Conservation (phyloP, 192 early-diverging fungal genomes). For the Gaertneriomyces sp. region DNA sequence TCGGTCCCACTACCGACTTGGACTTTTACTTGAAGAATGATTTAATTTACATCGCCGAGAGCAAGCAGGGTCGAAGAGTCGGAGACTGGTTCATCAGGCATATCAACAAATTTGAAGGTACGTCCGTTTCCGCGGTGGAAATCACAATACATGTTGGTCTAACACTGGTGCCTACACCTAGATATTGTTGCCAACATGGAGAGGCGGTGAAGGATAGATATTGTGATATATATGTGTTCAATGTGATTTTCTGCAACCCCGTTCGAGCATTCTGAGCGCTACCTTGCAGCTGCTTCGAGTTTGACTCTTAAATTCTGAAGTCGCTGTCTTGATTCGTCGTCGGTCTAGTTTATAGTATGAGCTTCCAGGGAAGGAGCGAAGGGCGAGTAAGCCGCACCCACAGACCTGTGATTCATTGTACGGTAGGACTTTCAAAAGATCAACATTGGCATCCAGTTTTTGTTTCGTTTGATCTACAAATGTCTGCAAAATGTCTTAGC, state of each 20-base stretch:
- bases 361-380: background rate
- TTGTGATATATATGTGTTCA: no score
- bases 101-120: conserved; percentile 84
- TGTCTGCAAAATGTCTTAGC: background rate
- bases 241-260: no score
- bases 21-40: conserved; percentile 93
- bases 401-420: background rate
- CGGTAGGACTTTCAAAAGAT: conserved; percentile 1
- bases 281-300: no score
- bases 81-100: conserved; percentile 96
- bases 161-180: background rate
- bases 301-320: background rate
- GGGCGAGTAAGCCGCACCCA: background rate
- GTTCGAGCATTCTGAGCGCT: no score
- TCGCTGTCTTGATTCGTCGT: conserved; percentile 12
- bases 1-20: conserved; percentile 74
- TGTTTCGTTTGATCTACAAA: conserved; percentile 1
- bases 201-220: conserved; percentile 7
- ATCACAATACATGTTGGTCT: background rate
- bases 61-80: conserved; percentile 86
- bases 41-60: conserved; percentile 93
- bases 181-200: conserved; percentile 37
- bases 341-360: background rate
- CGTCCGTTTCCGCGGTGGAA: background rate
- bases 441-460: conserved; percentile 6